phyloP scores from a whole-genome alignment of 140 eudicot species.

The Anethum foeniculum region DNA sequence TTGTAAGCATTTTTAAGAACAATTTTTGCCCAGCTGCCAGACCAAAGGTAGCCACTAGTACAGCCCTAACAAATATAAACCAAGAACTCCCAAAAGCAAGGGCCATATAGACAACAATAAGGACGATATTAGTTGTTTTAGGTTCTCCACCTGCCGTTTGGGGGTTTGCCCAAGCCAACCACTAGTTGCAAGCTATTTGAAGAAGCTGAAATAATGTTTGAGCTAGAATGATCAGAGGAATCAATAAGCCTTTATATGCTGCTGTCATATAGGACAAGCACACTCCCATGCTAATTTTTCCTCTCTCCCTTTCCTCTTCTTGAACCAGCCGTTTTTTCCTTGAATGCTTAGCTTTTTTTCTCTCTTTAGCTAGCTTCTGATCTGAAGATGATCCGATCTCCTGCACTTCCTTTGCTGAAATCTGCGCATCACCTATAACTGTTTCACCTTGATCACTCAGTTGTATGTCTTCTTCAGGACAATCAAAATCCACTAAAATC shows the following conservation, averaged over 20 bases:
- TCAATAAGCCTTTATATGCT: slow-evolving; percentile 75
- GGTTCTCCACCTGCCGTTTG: slow-evolving; percentile 82
- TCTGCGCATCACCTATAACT: slow-evolving; percentile 26
- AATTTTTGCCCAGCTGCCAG: too few relatives aligned
- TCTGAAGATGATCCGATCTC: slow-evolving; percentile 54
- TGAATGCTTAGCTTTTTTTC: slow-evolving; percentile 73
- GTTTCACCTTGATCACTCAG: too few relatives aligned
- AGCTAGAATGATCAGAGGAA: slow-evolving; percentile 76
- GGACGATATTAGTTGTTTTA: too few relatives aligned
- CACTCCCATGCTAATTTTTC: slow-evolving; percentile 80
- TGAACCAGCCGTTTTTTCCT: slow-evolving; percentile 78
- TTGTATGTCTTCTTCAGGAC: slow-evolving; percentile 24
- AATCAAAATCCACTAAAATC: slow-evolving; percentile 43
- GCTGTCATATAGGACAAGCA: slow-evolving; percentile 87
- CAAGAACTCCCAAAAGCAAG: too few relatives aligned
- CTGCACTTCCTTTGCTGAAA: slow-evolving; percentile 34
- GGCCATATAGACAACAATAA: too few relatives aligned
- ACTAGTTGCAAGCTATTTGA: slow-evolving; percentile 90
- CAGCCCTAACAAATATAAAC: too few relatives aligned
- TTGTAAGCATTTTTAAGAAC: too few relatives aligned
- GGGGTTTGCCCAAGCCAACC: slow-evolving; percentile 99
- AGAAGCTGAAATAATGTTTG: slow-evolving; percentile 72
- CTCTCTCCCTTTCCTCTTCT: slow-evolving; percentile 88
- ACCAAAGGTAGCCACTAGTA: too few relatives aligned
- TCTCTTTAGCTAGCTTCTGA: slow-evolving; percentile 60